These are phyloP conservation scores for Actinomortierella ambigua DNA, from an alignment of 371 early-diverging fungal species.

Conservation along the genomic window DNA sequence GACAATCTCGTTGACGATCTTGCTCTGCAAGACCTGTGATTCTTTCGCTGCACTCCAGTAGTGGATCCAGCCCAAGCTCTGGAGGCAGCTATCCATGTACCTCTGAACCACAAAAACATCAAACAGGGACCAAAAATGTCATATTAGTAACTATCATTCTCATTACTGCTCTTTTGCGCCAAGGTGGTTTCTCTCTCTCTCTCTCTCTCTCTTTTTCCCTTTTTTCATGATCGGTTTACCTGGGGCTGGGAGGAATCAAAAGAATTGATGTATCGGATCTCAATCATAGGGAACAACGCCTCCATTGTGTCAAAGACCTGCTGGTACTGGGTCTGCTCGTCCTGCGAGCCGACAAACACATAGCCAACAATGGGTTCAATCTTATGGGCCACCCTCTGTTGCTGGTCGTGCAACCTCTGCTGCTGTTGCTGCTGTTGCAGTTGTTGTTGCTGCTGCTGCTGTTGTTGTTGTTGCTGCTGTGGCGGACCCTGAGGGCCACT, in stretches of 20 bases:
- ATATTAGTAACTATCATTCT: too few species aligned
- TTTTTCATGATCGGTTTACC: constrained; percentile 27
- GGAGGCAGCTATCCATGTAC: constrained; percentile 19
- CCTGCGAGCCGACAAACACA: constrained; percentile 37
- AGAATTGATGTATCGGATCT: constrained; percentile 43
- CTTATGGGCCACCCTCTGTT: not conserved
- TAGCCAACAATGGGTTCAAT: constrained; percentile 27
- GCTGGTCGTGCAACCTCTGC: not conserved
- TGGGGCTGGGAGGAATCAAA: constrained; percentile 31
- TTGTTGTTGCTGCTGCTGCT: too few species aligned
- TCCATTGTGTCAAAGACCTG: constrained; percentile 36
- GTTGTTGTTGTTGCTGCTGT: too few species aligned
- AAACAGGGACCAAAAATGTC: too few species aligned
- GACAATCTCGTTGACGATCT: constrained; percentile 41
- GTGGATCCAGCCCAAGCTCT: constrained; percentile 43
- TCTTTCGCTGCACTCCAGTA: constrained; percentile 47
- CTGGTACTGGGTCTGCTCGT: constrained; percentile 38
- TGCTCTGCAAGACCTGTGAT: constrained; percentile 41
- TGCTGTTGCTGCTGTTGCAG: not conserved
- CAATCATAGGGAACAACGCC: constrained; percentile 22
- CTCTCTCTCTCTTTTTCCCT: constrained; percentile 6
- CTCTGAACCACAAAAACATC: too few species aligned
- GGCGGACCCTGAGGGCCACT: too few species aligned
- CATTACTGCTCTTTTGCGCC: too few species aligned
- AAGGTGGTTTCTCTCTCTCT: too few species aligned